Percentiles rank a stretch among this genome's conserved stretches.
phyloP scores from a whole-genome alignment of 192 early-diverging fungal species.

The Rhizophagus sp. region DNA sequence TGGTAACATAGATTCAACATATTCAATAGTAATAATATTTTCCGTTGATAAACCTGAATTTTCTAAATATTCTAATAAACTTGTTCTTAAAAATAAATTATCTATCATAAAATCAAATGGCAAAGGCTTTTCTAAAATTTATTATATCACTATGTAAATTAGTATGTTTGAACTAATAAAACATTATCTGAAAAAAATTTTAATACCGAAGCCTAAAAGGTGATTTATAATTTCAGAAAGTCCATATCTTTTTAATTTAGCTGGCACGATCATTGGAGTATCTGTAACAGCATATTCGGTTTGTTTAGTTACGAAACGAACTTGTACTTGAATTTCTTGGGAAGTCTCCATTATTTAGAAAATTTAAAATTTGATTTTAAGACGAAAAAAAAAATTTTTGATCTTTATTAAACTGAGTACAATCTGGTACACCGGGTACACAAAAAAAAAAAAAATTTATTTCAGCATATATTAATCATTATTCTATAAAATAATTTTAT shows the following conservation, averaged over 20 bases:
- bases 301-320: conserved; percentile 81
- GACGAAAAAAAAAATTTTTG: background rate
- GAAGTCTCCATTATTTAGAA: conserved; percentile 34
- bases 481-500: no score
- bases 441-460: no score
- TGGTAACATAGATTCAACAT: conserved; percentile 89
- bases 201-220: conserved; percentile 56
- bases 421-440: no score
- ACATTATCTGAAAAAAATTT: background rate
- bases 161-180: background rate
- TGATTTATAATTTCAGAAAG: conserved; percentile 96
- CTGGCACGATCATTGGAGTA: conserved; percentile 84
- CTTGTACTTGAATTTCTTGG: conserved; percentile 69
- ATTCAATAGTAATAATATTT: conserved; percentile 85
- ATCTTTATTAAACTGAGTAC: no score
- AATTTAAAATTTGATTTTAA: background rate
- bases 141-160: background rate
- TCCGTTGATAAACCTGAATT: conserved; percentile 71
- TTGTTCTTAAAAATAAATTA: conserved; percentile 85
- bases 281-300: conserved; percentile 75
- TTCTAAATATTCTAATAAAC: conserved; percentile 73
- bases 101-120: conserved; percentile 95
- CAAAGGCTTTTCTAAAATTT: conserved; percentile 62
- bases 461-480: no score
- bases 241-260: conserved; percentile 81